phyloP scores from a whole-genome alignment of 2,329 filamentous ascomycete genomes.

The Orbilia ellipsospora region DNA sequence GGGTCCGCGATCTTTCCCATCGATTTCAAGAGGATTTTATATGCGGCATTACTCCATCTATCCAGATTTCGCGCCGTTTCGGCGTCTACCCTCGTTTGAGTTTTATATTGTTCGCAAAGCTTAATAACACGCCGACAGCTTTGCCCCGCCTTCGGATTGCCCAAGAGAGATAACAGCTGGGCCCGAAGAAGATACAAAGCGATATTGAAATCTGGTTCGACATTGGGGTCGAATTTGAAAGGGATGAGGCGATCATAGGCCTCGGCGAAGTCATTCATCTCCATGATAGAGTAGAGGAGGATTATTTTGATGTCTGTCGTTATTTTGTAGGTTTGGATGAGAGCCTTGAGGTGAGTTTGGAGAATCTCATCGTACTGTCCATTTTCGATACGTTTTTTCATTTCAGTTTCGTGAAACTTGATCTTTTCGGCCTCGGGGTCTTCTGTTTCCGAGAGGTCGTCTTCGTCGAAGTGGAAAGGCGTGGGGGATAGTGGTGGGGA shows the following conservation, averaged over 20 bases:
- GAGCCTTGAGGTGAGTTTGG: not conserved
- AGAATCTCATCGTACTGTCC: conserved; percentile 5
- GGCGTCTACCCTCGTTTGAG: not conserved
- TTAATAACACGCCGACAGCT: conserved; percentile 23
- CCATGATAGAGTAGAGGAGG: not conserved
- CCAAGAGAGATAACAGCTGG: not conserved
- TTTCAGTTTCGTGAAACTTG: not conserved
- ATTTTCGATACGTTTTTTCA: not conserved
- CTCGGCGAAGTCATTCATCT: not conserved
- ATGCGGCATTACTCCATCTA: conserved; percentile 4
- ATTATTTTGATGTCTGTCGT: not conserved
- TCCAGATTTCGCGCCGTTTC: not conserved
- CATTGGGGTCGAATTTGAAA: not conserved
- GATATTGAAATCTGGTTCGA: conserved; percentile 14
- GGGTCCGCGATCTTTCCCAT: not conserved
- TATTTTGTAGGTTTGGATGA: not conserved
- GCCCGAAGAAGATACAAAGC: conserved; percentile 13
- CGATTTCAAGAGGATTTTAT: not conserved
- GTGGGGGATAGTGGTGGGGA: not conserved
- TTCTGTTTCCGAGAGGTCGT: conserved; percentile 18
- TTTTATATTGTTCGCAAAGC: conserved; percentile 19
- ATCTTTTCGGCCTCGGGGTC: not conserved
- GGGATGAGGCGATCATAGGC: not conserved
- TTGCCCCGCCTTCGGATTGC: not conserved
- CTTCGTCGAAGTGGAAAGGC: conserved; percentile 23